Base-by-base conservation (phyloP, 2,329 filamentous ascomycete species). In the Acrodontium crateriforme region DNA sequence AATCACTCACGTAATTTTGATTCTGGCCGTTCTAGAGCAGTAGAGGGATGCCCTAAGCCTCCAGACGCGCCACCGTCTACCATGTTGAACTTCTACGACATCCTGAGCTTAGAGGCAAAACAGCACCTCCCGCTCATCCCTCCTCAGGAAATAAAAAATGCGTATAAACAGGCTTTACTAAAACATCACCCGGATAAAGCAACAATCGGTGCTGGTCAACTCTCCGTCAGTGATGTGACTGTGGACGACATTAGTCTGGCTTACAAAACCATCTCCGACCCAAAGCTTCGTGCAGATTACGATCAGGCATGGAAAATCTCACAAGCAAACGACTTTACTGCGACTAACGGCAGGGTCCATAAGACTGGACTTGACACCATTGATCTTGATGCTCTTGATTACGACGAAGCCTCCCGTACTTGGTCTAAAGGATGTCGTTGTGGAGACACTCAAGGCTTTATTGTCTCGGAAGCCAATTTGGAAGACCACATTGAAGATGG, bases 181-280 rank as follows among this genome's bases (percentile, higher is more conserved):
- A 48, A 50, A 15, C 58, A 72, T 39, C 71, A 76, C 44, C 71
- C 71, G 1, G 71, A 76, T 50, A 74, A 71, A 46, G 27, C 35
- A 12, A 15, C 5, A 12, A 15, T 7, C 34, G 16, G 17, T 28
- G n/a, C 10, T 17, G 11, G 12, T 16, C 14, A 14, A 16, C 20
- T 22, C 4, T 22, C 20, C 13, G 56, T 47, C 31, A 10, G 23
- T 12, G 20, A 18, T 5, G 30, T 41, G 6, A 65, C 64, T 8
- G 55, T 76, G 25, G 71, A 76, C 44, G 57, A 69, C 25, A 70
- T 76, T 16, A 66, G 64, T 11, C 48, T 60, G n/a, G 71, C 71
- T 3, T 74, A 70, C 46, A 62, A 60, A 28, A 60, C 60, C 1
- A 59, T 76, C 2, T 56, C 58, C 0, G 54, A 67, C 24, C 52